Percentiles rank a stretch among this genome's conserved stretches.
These are phyloP conservation scores for Umbilicaria muhlenbergii DNA, from an alignment of 495 filamentous ascomycete genomes.

Conservation along the genomic window DNA sequence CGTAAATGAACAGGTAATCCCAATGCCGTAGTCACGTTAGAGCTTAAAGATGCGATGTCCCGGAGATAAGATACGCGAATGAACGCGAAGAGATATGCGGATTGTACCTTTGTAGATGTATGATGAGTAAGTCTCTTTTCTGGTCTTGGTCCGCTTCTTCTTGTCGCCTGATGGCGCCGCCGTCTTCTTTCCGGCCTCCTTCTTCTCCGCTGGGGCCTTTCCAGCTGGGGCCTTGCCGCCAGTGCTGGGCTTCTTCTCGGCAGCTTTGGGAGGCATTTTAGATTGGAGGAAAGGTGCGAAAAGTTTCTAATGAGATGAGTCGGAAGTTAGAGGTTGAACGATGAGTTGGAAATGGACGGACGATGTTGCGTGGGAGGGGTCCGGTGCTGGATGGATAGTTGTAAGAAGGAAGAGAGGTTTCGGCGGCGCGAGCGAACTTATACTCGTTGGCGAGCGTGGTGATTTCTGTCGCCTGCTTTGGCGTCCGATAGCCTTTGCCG, in stretches of 20 bases:
- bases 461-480: conserved; percentile 4
- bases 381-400: conserved; percentile 13
- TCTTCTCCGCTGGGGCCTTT: conserved; percentile 88
- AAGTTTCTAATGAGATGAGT: too few species aligned
- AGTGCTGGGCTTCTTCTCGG: conserved; percentile 92
- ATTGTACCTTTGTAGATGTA: conserved; percentile 99
- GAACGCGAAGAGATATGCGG: conserved; percentile 1
- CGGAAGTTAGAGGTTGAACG: conserved; percentile 15
- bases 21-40: too few species aligned
- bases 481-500: conserved; percentile 7
- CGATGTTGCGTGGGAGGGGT: conserved; percentile 22
- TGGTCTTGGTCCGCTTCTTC: conserved; percentile 99
- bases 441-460: conserved; percentile 20
- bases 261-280: conserved; percentile 92
- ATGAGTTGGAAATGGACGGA: conserved; percentile 25
- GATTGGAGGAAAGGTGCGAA: conserved; percentile 25
- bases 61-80: neutral
- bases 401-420: conserved; percentile 28
- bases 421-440: conserved; percentile 25
- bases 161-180: conserved; percentile 80
- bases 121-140: conserved; percentile 98
- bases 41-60: neutral
- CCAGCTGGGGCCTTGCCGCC: conserved; percentile 90
- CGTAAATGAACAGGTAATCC: neutral
- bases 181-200: conserved; percentile 99